A percentile compares a stretch with the other conserved stretches of the same genome.
Conservation (phyloP, 2,329 filamentous ascomycete species). For the Clonostachys solani region DNA sequence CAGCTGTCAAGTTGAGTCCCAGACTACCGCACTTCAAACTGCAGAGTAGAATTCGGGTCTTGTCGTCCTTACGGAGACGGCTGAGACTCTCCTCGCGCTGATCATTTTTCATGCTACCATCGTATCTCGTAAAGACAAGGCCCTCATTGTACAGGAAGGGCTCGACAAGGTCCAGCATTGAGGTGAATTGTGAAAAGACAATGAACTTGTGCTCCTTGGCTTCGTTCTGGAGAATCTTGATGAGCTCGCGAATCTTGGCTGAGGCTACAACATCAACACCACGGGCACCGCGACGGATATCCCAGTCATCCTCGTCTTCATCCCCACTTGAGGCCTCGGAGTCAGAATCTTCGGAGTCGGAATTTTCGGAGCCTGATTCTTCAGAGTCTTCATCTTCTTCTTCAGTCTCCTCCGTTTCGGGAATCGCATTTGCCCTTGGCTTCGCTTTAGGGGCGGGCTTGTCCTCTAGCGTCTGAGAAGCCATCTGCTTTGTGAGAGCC, state of each 20-base stretch:
- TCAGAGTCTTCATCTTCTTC: conserved; percentile 12
- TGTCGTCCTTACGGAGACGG: conserved; percentile 68
- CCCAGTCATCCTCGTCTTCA: conserved; percentile 11
- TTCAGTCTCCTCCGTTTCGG: conserved; percentile 23
- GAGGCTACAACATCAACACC: conserved; percentile 59
- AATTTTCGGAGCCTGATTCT: conserved; percentile 3
- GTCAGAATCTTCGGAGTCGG: conserved; percentile 33
- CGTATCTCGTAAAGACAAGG: conserved; percentile 83
- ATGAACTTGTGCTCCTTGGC: conserved; percentile 88
- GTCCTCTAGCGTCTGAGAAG: conserved; percentile 27
- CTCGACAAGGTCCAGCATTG: conserved; percentile 94
- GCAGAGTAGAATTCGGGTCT: conserved; percentile 81
- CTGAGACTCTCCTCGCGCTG: conserved; percentile 82
- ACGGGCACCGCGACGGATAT: conserved; percentile 8
- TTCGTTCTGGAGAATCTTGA: conserved; percentile 77
- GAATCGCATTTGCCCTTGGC: background rate
- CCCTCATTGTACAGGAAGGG: conserved; percentile 76
- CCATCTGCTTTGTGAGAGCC: conserved; percentile 29
- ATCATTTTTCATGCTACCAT: conserved; percentile 93
- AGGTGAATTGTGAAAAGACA: conserved; percentile 97
- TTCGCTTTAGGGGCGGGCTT: conserved; percentile 4
- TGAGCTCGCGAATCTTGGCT: conserved; percentile 85
- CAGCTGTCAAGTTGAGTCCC: conserved; percentile 90
- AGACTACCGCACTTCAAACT: conserved; percentile 91
- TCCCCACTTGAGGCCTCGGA: conserved; percentile 35